Evolutionary conservation across 1,284 basidiomycete genomes (phyloP), one percentile per base, ranked within the genome.

Genomic region (Leucoagaricus sp.): DNA sequence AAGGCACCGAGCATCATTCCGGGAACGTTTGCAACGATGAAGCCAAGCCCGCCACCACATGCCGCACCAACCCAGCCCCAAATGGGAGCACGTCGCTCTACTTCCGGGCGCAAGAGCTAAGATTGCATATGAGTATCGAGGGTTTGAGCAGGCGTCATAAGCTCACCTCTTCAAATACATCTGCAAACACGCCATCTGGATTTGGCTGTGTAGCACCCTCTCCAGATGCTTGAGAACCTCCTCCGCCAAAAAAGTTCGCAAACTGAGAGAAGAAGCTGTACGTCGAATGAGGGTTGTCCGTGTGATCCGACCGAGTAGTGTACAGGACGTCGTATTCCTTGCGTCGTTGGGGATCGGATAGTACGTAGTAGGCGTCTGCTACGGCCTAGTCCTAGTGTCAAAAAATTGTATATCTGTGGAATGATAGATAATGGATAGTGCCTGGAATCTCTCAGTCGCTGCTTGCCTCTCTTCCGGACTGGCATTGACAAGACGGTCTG

Each of bases 321-420:
- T 91, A 85, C 3, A 94, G 76, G 0, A 68, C 64, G 65, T 96
- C 94, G 67, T 98, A 98, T 72, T 98, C 95, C 63, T 70, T 76
- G 53, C 91, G 82, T 52, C 94, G 80, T 41, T 85, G 78, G 1
- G 85, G 72, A 72, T 98, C 93, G 0, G 93, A 96, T 25, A 98
- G 84, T 7, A 97, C 92, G 70, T 95, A 98, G 76, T 98, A 98
- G 9, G 96, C 96, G 74, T 98, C 95, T 49, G 96, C 94, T 59
- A 98, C 88, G 12, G 87, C 86, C 90, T 93, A 67, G 42, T 28
- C 10, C 34, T 8, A 17, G 34, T 9, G 42, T 56, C 34, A 51
- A 31, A 23, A 50, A 17, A 13, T 36, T 40, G 38, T 38, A 33
- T 45, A n/a, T 19, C 26, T 26, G 8, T 6, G 5, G 19, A 41